A percentile compares a stretch with the other conserved stretches of the same genome.
phyloP scores from a whole-genome alignment of 2,329 filamentous ascomycete species.

The Emergomyces orientalis region DNA sequence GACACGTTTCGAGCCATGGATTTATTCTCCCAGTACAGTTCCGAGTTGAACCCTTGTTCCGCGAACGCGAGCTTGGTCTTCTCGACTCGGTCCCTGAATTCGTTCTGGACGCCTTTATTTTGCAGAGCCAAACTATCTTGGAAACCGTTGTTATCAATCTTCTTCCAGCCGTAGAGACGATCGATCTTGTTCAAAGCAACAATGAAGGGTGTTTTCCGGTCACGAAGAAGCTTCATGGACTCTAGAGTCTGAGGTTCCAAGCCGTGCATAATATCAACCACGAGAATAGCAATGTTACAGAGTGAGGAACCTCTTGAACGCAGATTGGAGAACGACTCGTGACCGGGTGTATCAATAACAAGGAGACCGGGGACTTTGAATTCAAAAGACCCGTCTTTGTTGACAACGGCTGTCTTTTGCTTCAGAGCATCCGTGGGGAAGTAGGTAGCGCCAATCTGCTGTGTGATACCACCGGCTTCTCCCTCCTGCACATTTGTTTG shows the following conservation, averaged over 20 bases:
- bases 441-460: slow-evolving; percentile 98
- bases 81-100: slow-evolving; percentile 83
- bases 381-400: slow-evolving; percentile 79
- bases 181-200: slow-evolving; percentile 99
- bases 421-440: slow-evolving; percentile 90
- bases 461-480: slow-evolving; percentile 97
- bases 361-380: slow-evolving; percentile 96
- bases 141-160: slow-evolving; percentile 97
- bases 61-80: slow-evolving; percentile 89
- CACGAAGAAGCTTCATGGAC: slow-evolving; percentile 88
- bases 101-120: slow-evolving; percentile 84
- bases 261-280: slow-evolving; percentile 99
- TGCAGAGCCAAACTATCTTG: slow-evolving; percentile 82
- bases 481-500: slow-evolving; percentile 98
- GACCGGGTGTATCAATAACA: slow-evolving; percentile 95
- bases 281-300: slow-evolving; percentile 97
- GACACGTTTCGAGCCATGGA: slow-evolving; percentile 91
- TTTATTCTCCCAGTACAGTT: slow-evolving; percentile 96
- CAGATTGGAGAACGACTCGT: slow-evolving; percentile 99
- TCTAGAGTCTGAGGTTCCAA: slow-evolving; percentile 94
- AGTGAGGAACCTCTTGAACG: slow-evolving; percentile 94
- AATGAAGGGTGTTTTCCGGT: slow-evolving; percentile 94
- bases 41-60: slow-evolving; percentile 96
- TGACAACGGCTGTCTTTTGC: slow-evolving; percentile 89
- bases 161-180: slow-evolving; percentile 98